Base-by-base conservation (phyloP, 345 rosid species). In the Camelina hispida region DNA sequence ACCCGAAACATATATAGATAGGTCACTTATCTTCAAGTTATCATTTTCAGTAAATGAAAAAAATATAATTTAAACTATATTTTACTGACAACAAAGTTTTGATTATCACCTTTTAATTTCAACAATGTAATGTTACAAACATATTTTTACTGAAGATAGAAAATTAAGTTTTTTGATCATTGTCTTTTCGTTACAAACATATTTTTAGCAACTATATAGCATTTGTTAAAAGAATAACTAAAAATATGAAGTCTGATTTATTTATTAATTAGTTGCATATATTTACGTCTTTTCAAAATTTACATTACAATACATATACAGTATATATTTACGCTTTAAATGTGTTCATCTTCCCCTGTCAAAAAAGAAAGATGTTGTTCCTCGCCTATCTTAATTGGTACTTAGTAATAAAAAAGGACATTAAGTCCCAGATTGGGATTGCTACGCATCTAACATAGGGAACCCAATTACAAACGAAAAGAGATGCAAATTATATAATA, bases 1-100 rank as follows among this genome's bases (percentile, higher is more conserved):
- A 77, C 77, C 77, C 77, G 22, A 65, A 28, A 77, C 23, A 34
- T 63, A 63, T 46, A 46, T 10, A 77, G 38, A 70, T 70, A 28
- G 14, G 57, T 20, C 52, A 53, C 38, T 69, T 76, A 76, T 70
- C 60, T 76, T 55, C 32, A 56, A 64, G 20, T 64, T 15, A 5
- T 76, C 59, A 62, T 56, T 69, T 76, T 54, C 55, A 69, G 51
- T 69, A 54, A 69, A 69, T 17, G 66, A 34, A 37, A 4, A 46
- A 72, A 40, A 17, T 12, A 1, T 7, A 11, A 1, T 6, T 66
- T 48, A 15, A 57, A 23, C 17, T 22, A 51, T 52, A 35, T 16
- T 74, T 7, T 7, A 43, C 56, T 20, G 48, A 12, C 44, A 63
- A 42, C 46, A 65, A 22, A 22, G 0, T 18, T 46, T 47, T 17